phyloP scores from a whole-genome alignment of 441 rosid genomes.

The Populus trichocarpa region DNA sequence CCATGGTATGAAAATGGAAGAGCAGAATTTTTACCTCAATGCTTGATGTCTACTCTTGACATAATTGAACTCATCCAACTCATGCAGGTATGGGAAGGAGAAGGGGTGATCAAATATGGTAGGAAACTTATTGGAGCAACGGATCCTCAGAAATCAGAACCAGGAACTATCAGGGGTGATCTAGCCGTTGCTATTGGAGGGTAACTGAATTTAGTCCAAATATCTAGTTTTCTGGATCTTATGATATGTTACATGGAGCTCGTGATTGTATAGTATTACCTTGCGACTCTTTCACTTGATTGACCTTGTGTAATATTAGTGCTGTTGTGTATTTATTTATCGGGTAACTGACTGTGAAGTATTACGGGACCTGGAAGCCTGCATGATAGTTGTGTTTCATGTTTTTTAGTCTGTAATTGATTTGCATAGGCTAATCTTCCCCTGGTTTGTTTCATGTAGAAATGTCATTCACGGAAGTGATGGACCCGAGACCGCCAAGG shows the following conservation, averaged over 20 bases:
- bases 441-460: slow-evolving; percentile 29
- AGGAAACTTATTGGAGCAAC: slow-evolving; percentile 96
- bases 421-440: not conserved
- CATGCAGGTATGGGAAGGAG: slow-evolving; percentile 96
- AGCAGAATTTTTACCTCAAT: not conserved
- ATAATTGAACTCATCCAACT: slow-evolving; percentile 10
- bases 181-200: slow-evolving; percentile 92
- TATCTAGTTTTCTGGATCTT: not conserved
- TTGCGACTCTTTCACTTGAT: too few relatives aligned
- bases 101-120: slow-evolving; percentile 90
- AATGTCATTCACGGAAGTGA: slow-evolving; percentile 98
- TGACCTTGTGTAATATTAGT: not conserved
- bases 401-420: not conserved
- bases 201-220: slow-evolving; percentile 29
- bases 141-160: slow-evolving; percentile 96
- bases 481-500: slow-evolving; percentile 92
- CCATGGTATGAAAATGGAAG: slow-evolving; percentile 57
- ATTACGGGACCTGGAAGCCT: not conserved
- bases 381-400: not conserved
- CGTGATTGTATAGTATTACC: too few relatives aligned
- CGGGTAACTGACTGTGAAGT: not conserved
- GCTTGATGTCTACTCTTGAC: not conserved
- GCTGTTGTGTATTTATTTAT: not conserved
- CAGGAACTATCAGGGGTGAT: slow-evolving; percentile 97
- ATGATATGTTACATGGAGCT: not conserved